Base-by-base conservation (phyloP, 2,329 filamentous ascomycete species). In the Rhinocladiella mackenziei region DNA sequence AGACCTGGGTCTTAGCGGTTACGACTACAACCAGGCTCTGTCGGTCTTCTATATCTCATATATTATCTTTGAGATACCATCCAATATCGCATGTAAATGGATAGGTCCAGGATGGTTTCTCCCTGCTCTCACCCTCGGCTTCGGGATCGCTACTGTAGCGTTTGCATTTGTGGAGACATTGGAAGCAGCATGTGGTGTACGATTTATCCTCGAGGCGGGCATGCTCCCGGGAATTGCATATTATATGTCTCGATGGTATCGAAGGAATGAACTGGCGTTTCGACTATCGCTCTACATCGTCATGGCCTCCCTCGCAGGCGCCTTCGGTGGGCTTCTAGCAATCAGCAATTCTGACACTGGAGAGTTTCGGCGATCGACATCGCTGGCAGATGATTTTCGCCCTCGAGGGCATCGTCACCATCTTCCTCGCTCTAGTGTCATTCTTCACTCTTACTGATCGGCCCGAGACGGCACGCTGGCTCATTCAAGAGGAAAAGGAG, bases 211-310 rank as follows among this genome's bases (percentile, higher is more conserved):
- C 39, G 84, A 89, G 62, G 80, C 84, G 0, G 84, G 83, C 5
- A 80, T 88, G 76, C 63, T 87, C 41, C 84, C 84, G 0, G 83
- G 84, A 0, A 84, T 86, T 30, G 81, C 82, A 0, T 88, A 86
- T 62, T 87, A 86, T 56, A 39, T 58, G 32, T 54, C 48, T 7
- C 33, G 50, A 32, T 51, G 43, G 83, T 87, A 86, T 54, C 71
- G 81, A n/a, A 71, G 80, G 20, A 75, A 73, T 37, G 83, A 88
- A 62, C 66, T 87, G 4, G 74, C 78, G 0, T 85, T 85, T 60
- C 74, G 83, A 0, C 66, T 86, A 1, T 76, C 79, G 0, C 65
- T 86, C 2, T 86, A 85, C 63, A 78, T 86, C 42, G 80, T 85
- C 43, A 83, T 80, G 75, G 77, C 81, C 0, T 81, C 82, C 0